Conservation (phyloP, 2,329 filamentous ascomycete species). For the Tolypocladium amazonense region DNA sequence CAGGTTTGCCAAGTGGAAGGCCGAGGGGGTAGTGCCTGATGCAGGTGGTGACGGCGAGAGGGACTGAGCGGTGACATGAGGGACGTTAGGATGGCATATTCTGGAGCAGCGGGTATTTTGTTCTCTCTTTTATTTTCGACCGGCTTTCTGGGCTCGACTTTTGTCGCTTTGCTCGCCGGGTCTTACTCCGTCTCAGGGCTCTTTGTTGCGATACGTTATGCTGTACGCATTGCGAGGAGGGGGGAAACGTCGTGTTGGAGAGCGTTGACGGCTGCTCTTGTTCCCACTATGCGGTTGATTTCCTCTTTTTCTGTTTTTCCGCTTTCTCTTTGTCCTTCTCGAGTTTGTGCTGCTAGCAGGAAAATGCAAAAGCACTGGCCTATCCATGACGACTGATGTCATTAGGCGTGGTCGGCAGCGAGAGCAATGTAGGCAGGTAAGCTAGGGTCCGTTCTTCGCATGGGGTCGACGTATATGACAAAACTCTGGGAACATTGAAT, state of each 20-base stretch:
- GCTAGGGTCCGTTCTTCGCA: neutral
- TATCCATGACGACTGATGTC: neutral
- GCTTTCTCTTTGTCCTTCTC: slow-evolving; percentile 7
- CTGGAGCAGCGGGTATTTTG: neutral
- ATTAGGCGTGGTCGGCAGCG: neutral
- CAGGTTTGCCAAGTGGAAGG: slow-evolving; percentile 44
- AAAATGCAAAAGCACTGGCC: neutral
- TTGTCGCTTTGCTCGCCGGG: neutral
- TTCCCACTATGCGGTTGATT: neutral
- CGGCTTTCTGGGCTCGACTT: neutral
- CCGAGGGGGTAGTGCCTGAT: slow-evolving; percentile 30
- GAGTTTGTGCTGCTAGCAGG: neutral
- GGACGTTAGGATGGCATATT: neutral
- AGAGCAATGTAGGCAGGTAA: neutral
- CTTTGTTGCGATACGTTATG: neutral
- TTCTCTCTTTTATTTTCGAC: neutral
- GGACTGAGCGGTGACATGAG: neutral
- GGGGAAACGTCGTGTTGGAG: neutral
- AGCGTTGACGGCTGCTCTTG: slow-evolving; percentile 2
- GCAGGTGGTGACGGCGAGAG: neutral
- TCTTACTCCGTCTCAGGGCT: neutral
- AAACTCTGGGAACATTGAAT: neutral
- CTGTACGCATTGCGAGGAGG: neutral
- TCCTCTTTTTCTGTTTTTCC: neutral
- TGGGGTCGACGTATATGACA: neutral